Base-by-base conservation (phyloP, 495 filamentous ascomycete genomes). In the Aspergillus conjunctus region DNA sequence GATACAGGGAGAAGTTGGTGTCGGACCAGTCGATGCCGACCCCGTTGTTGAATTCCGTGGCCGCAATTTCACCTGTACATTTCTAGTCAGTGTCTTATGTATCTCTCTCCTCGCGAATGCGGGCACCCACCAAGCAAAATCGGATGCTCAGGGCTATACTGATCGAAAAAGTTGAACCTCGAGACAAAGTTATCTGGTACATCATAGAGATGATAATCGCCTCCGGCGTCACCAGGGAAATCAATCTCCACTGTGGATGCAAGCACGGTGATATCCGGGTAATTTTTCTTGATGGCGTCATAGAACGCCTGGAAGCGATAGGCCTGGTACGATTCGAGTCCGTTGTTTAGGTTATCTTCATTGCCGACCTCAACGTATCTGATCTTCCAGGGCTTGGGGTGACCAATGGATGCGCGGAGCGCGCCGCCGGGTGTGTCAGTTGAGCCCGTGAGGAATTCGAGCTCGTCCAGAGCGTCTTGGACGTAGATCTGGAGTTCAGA, bases 391-490 rank as follows among this genome's bases (percentile, higher is more conserved):
- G 80, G 79, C 4, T 78, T 68, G 0, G 77, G 74, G 53, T 81
- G 71, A 8, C 81, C 81, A 34, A 77, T 65, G 14, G 73, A 70
- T 7, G 79, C 79, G 5, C 81, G 78, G 12, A 81, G 65, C 15
- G 72, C 68, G 51, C 79, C 81, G 18, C 73, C 78, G 18, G 71
- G 59, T 0, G 79, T 79, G 15, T 70, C 65, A 4, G 68, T 64
- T 18, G 64, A 69, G 32, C 77, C 75, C 26, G 66, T 71, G 21
- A 77, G 51, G 59, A 76, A 77, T 51, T 91, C 87, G 7, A 91
- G 71, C 71, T 91, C 81, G 60, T 89, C 76, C 0, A 91, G 77
- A 1, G 82, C 85, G 63, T 87, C 83, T 46, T 77, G 76, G 12
- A 91, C 68, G 54, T 77, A 79, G 18, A 68, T 37, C 18, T 62